These are phyloP conservation scores for Coemansia sp. DNA, from an alignment of 371 early-diverging fungal species.

Conservation along the genomic window DNA sequence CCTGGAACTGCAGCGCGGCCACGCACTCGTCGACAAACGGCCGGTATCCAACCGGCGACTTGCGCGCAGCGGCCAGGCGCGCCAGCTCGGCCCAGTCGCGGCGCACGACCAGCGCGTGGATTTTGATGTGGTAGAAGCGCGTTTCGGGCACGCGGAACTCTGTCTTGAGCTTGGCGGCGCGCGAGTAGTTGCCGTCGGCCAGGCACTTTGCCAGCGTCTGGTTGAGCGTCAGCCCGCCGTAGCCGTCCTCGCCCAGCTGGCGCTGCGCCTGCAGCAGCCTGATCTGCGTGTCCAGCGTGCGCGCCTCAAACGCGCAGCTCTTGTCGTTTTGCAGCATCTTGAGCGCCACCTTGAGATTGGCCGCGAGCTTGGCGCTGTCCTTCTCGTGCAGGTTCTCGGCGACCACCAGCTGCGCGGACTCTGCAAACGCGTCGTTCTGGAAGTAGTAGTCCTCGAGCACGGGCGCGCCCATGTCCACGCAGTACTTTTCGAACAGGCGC, in stretches of 20 bases:
- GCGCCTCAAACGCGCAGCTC: slow-evolving; percentile 69
- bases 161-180: slow-evolving; percentile 72
- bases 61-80: slow-evolving; percentile 72
- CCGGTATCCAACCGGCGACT: slow-evolving; percentile 81
- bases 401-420: slow-evolving; percentile 65
- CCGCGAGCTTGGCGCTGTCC: slow-evolving; percentile 45
- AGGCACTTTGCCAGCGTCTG: slow-evolving; percentile 86
- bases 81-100: slow-evolving; percentile 89
- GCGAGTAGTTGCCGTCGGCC: slow-evolving; percentile 63
- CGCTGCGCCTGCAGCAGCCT: slow-evolving; percentile 71
- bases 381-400: slow-evolving; percentile 20
- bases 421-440: slow-evolving; percentile 84
- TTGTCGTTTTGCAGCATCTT: slow-evolving; percentile 76
- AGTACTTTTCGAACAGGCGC: slow-evolving; percentile 78
- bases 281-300: slow-evolving; percentile 74
- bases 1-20: slow-evolving; percentile 70
- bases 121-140: slow-evolving; percentile 85
- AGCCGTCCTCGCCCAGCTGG: slow-evolving; percentile 67
- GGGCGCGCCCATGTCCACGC: slow-evolving; percentile 70
- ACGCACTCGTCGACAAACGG: slow-evolving; percentile 86
- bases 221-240: slow-evolving; percentile 74
- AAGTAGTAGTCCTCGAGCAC: slow-evolving; percentile 90
- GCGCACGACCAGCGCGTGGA: slow-evolving; percentile 78
- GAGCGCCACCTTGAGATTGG: slow-evolving; percentile 65
- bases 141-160: slow-evolving; percentile 91